Evolutionary conservation across 179 eudicot genomes (phyloP).

Genomic region (Sideroxylon spinosum): DNA sequence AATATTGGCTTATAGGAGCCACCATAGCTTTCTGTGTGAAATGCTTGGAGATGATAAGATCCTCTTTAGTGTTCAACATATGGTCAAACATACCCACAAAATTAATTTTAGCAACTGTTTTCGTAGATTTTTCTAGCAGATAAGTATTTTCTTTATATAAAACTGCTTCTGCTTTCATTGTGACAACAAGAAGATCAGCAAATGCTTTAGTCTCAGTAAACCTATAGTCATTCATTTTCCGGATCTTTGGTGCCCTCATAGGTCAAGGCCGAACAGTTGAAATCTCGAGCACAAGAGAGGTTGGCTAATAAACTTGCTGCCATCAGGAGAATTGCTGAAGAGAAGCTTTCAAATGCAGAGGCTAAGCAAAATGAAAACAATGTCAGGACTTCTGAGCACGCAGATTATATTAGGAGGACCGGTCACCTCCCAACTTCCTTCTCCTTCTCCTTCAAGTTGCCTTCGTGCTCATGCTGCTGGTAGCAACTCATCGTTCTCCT

Average conservation of each 20-base stretch:
- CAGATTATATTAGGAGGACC: constrained; percentile 86
- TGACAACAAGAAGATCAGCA: too few species aligned
- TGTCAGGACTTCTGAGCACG: constrained; percentile 79
- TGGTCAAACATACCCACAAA: too few species aligned
- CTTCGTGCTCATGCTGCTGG: constrained; percentile 60
- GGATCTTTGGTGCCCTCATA: constrained; percentile 13
- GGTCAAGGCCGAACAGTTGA: constrained; percentile 82
- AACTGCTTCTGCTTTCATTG: too few species aligned
- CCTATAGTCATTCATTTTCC: too few species aligned
- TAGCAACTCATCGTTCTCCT: constrained; percentile 19
- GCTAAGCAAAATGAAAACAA: constrained; percentile 75
- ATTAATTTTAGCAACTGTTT: too few species aligned
- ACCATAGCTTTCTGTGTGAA: too few species aligned
- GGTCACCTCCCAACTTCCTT: constrained; percentile 84
- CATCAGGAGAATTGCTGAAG: constrained; percentile 84
- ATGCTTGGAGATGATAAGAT: too few species aligned
- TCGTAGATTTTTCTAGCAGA: too few species aligned
- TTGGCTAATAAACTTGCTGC: constrained; percentile 67
- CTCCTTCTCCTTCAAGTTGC: constrained; percentile 56
- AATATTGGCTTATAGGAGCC: not conserved
- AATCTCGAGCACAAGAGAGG: constrained; percentile 87
- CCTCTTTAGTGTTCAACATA: too few species aligned
- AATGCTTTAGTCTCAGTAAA: too few species aligned
- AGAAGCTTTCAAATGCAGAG: constrained; percentile 84
- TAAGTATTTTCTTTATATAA: too few species aligned